Base-by-base conservation (phyloP, 2,329 filamentous ascomycete genomes). In the Fusarium foetens region DNA sequence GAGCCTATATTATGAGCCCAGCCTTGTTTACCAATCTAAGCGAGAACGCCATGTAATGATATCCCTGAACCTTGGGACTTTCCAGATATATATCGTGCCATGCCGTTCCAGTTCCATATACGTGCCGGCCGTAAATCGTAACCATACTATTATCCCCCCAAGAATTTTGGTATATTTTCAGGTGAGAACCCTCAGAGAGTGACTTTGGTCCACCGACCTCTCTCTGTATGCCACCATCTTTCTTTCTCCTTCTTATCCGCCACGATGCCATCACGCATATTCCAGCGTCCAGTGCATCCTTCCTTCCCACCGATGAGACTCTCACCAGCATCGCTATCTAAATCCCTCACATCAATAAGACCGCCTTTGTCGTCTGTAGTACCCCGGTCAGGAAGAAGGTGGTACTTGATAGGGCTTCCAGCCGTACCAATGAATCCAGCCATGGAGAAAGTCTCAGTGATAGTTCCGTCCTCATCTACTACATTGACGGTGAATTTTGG, bases 381-480 rank as follows among this genome's bases (percentile, higher is more conserved):
- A 0, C 89, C 89, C 0, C 79, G 73, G 58, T 93, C 90, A 0
- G 92, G 85, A 21, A 82, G 78, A 16, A 94, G 81, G 43, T 84
- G 82, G 75, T 94, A 94, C 23, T 80, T 77, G 58, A 94, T 90
- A 35, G 78, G 80, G 51, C 89, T 91, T 35, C 83, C 85, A 6
- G 90, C 76, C 3, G 85, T 84, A 21, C 92, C 92, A 11, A 94
- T 79, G 76, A 88, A 94, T 0, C 87, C 88, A 1, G 85, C 89
- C 23, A 93, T 80, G 8, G 84, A 85, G 55, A 87, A 88, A 5
- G 85, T 84, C 35, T 90, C 86, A 2, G 84, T 78, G 2, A 89
- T 73, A 3, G 80, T 79, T 2, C 88, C 88, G 19, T 85, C 79
- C 66, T 89, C 87, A 66, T 87, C 84, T 5, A 83, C 78, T 4